phyloP scores from a whole-genome alignment of 352 stramenopile genomes.

The Halophytophthora polymorphica region DNA sequence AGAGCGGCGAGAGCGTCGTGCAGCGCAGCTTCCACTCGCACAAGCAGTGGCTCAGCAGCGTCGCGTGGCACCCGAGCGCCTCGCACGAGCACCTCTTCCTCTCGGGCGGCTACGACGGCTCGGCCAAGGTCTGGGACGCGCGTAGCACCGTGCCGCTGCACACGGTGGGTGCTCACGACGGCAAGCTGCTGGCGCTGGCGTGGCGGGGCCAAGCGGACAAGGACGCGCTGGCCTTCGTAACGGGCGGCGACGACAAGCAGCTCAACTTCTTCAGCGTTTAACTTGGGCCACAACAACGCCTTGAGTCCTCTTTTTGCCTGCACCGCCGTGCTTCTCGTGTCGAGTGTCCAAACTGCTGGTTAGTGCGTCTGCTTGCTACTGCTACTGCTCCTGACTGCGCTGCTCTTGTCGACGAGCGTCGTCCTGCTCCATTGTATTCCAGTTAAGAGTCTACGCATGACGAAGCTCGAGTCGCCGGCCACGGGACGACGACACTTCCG shows the following conservation, averaged over 20 bases:
- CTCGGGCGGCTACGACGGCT: conserved; percentile 73
- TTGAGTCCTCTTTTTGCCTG: not conserved
- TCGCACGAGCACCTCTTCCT: conserved; percentile 61
- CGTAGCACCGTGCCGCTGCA: conserved; percentile 74
- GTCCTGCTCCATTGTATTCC: no score
- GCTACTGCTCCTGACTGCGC: no score
- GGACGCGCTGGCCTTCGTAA: conserved; percentile 51
- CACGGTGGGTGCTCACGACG: conserved; percentile 70
- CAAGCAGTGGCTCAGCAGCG: conserved; percentile 80
- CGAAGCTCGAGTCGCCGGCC: no score
- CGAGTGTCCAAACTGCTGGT: conserved; percentile 1
- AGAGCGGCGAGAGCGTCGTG: conserved; percentile 68
- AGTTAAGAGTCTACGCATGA: no score
- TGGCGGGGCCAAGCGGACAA: conserved; percentile 44
- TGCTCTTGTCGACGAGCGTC: no score
- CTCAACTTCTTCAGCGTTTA: conserved; percentile 86
- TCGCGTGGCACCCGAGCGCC: conserved; percentile 60
- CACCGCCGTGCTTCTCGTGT: not conserved
- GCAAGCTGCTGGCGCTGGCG: conserved; percentile 64
- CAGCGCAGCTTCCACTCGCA: conserved; percentile 83
- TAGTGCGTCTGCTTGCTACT: not conserved
- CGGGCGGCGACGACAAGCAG: conserved; percentile 83
- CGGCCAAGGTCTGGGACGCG: conserved; percentile 80
- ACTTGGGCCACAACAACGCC: conserved; percentile 18
- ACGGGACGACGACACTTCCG: no score